Percentiles rank a stretch among this genome's conserved stretches.
phyloP scores from a whole-genome alignment of 768 basidiomycete genomes.

The Nevesoporus exiguus region DNA sequence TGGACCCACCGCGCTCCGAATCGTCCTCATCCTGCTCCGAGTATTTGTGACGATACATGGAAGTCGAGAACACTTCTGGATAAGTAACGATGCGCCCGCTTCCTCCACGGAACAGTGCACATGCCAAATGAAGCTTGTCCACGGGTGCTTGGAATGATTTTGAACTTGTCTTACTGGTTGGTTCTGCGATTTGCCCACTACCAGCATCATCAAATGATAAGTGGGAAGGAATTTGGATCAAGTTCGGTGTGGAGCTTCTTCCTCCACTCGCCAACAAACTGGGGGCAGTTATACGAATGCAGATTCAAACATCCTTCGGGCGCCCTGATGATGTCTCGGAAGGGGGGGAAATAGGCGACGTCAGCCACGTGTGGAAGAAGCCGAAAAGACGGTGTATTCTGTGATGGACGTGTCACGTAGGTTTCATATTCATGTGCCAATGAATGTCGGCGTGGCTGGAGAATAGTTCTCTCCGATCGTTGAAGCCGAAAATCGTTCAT shows the following conservation, averaged over 20 bases:
- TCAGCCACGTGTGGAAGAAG: conserved; percentile 12
- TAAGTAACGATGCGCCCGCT: not conserved
- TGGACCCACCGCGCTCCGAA: not conserved
- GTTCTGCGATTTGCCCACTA: no score
- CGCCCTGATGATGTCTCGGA: conserved; percentile 5
- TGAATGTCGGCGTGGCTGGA: not conserved
- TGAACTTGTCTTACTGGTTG: no score
- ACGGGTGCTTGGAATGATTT: not conserved
- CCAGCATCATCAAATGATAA: not conserved
- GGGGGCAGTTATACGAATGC: not conserved
- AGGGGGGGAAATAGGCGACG: conserved; percentile 2
- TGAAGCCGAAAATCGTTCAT: not conserved
- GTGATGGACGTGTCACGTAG: not conserved
- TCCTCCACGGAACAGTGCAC: not conserved
- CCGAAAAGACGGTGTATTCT: not conserved
- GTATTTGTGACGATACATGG: not conserved
- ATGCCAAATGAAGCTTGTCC: not conserved
- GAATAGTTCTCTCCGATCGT: not conserved
- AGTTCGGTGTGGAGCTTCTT: not conserved
- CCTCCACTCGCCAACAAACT: not conserved
- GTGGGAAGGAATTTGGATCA: not conserved
- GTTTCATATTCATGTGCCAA: not conserved
- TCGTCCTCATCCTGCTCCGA: not conserved
- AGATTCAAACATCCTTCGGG: not conserved
- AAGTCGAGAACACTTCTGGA: not conserved